A percentile compares a stretch with the other conserved stretches of the same genome.
Evolutionary conservation across 163 green algal genomes (phyloP).

Genomic region (Chlorella variabilis): DNA sequence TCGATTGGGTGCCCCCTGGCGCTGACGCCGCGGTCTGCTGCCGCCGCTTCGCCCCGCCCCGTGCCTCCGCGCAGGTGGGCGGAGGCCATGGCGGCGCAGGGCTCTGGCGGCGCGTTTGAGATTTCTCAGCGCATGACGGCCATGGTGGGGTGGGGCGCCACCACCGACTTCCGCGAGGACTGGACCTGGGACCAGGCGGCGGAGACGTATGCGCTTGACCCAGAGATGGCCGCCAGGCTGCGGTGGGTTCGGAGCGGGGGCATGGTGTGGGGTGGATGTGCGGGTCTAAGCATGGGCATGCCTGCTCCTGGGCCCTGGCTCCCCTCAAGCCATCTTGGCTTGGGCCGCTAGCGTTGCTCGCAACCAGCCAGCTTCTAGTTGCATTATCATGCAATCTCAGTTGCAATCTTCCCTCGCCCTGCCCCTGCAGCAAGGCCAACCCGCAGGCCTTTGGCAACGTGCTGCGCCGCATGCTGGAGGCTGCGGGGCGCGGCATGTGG

Average conservation of each 20-base stretch:
- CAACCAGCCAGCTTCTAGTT: no score
- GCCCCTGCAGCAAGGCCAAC: constrained; percentile 29
- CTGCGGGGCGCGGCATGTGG: constrained; percentile 93
- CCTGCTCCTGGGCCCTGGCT: no score
- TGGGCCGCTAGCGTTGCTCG: no score
- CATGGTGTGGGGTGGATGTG: no score
- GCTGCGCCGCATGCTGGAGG: constrained; percentile 91
- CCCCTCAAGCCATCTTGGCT: no score
- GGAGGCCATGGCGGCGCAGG: constrained; percentile 89
- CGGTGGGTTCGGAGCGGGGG: constrained; percentile 31
- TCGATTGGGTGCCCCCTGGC: background rate
- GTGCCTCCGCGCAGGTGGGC: constrained; percentile 72
- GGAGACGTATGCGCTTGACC: constrained; percentile 88
- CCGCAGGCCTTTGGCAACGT: constrained; percentile 92
- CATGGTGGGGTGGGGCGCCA: constrained; percentile 93
- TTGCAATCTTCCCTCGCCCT: no score
- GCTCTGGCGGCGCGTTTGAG: constrained; percentile 96
- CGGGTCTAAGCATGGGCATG: no score
- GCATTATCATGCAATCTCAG: no score
- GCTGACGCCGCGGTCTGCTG: no score
- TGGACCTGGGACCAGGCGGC: constrained; percentile 79
- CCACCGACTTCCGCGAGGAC: constrained; percentile 72
- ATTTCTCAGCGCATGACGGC: constrained; percentile 97
- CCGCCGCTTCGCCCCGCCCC: no score
- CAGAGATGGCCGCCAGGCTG: constrained; percentile 90